These are phyloP conservation scores for Zarea fungicola DNA, from an alignment of 2,329 filamentous ascomycete genomes.

Conservation along the genomic window DNA sequence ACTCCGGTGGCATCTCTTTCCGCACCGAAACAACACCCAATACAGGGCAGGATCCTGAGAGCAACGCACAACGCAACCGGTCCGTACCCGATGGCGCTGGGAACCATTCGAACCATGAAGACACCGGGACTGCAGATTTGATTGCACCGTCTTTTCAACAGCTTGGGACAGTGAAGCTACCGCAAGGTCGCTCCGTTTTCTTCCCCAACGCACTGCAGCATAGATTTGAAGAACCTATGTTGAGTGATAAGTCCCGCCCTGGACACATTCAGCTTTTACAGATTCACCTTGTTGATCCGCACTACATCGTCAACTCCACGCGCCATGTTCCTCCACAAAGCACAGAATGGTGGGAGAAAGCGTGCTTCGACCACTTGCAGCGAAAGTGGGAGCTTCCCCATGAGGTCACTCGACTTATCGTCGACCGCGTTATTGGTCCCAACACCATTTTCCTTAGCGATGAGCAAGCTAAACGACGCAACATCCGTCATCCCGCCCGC, in stretches of 20 bases:
- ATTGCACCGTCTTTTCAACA: neutral
- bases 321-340: neutral
- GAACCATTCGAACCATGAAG: too few relatives aligned
- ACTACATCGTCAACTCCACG: slow-evolving; percentile 3
- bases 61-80: neutral
- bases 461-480: neutral
- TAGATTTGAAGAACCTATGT: neutral
- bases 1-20: neutral
- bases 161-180: neutral
- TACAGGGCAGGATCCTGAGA: neutral
- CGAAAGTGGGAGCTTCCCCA: neutral
- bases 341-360: slow-evolving; percentile 1
- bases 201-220: slow-evolving; percentile 5
- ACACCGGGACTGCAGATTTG: neutral
- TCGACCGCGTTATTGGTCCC: neutral
- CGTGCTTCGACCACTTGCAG: neutral
- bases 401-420: neutral
- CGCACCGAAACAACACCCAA: neutral
- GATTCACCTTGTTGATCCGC: slow-evolving; percentile 6
- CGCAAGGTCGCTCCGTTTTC: neutral
- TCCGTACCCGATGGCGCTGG: too few relatives aligned
- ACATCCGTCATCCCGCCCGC: neutral
- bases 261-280: neutral
- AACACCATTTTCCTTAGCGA: neutral
- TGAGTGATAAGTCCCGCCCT: neutral